A percentile compares a stretch with the other conserved stretches of the same genome.
Conservation (phyloP, 345 rosid genomes). For the Rhodamnia argentea region DNA sequence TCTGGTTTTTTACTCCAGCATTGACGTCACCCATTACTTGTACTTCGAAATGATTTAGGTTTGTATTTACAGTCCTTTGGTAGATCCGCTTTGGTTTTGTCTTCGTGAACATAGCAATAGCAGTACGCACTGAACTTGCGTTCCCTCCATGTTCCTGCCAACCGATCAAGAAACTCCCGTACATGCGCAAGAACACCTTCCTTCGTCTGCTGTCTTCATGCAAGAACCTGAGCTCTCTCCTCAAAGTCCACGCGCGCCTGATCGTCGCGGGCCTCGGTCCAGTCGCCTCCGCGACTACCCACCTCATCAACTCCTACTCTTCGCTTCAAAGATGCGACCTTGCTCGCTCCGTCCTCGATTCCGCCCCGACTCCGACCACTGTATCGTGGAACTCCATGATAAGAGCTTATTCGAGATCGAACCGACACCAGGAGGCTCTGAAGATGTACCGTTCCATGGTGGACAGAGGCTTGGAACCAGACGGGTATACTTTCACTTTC, state of each 20-base stretch:
- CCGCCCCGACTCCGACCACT: slow-evolving; percentile 30
- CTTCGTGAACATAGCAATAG: too few species aligned
- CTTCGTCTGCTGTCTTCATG: slow-evolving; percentile 27
- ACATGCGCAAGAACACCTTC: neutral
- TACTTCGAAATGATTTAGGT: too few species aligned
- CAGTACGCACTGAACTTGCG: neutral
- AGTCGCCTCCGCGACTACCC: slow-evolving; percentile 8
- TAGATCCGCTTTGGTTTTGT: too few species aligned
- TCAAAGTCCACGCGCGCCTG: slow-evolving; percentile 33
- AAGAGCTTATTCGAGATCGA: slow-evolving; percentile 30
- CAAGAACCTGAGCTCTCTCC: slow-evolving; percentile 21
- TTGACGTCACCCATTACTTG: too few species aligned
- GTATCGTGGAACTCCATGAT: slow-evolving; percentile 40
- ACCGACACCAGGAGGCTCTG: slow-evolving; percentile 28
- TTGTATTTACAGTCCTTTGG: too few species aligned
- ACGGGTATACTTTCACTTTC: slow-evolving; percentile 48
- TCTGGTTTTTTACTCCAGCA: too few species aligned
- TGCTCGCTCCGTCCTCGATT: slow-evolving; percentile 36
- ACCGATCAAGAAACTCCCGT: neutral
- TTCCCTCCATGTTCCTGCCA: neutral
- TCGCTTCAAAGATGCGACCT: slow-evolving; percentile 25
- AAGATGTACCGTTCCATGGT: slow-evolving; percentile 26
- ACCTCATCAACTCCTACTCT: slow-evolving; percentile 33
- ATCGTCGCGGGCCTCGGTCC: slow-evolving; percentile 33
- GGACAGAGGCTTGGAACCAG: slow-evolving; percentile 27